These are phyloP conservation scores for Allomyces arbusculus DNA, from an alignment of 192 early-diverging fungal species.

Conservation along the genomic window DNA sequence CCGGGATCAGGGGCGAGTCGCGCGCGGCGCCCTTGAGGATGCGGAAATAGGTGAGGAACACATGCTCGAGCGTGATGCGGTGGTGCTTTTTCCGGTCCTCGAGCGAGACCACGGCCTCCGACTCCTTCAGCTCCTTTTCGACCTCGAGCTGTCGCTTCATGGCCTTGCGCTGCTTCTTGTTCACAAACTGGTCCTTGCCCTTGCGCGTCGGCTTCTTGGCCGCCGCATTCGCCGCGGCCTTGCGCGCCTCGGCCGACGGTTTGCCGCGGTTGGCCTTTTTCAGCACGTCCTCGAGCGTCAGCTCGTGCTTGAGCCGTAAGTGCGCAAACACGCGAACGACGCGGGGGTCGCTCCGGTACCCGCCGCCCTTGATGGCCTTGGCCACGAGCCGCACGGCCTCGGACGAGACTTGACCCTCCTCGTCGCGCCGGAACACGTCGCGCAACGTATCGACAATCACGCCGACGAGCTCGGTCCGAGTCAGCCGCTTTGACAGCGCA, in stretches of 20 bases:
- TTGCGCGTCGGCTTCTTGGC: conserved; percentile 1
- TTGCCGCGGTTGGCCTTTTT: conserved; percentile 1
- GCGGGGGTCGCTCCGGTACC: conserved; percentile 44
- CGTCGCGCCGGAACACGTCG: conserved; percentile 63
- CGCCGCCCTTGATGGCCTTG: conserved; percentile 61
- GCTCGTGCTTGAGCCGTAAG: conserved; percentile 64
- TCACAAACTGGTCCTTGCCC: not conserved
- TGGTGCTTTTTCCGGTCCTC: conserved; percentile 69
- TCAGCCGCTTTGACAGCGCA: conserved; percentile 21
- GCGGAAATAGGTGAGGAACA: conserved; percentile 87
- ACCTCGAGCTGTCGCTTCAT: conserved; percentile 48
- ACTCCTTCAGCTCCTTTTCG: conserved; percentile 67
- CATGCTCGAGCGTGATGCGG: conserved; percentile 78
- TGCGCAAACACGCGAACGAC: conserved; percentile 60
- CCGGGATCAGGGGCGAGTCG: conserved; percentile 45
- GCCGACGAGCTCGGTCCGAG: not conserved
- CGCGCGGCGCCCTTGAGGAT: conserved; percentile 64
- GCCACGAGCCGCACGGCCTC: conserved; percentile 73
- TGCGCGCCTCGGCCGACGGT: not conserved
- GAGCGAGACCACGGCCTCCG: conserved; percentile 65
- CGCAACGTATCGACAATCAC: conserved; percentile 14
- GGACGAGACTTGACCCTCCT: conserved; percentile 61
- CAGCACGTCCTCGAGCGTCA: conserved; percentile 21
- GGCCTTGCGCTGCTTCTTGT: conserved; percentile 48
- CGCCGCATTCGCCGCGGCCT: not conserved